These are phyloP conservation scores for Crithidia expoeki DNA, from an alignment of 208 protist genomes.

Conservation along the genomic window DNA sequence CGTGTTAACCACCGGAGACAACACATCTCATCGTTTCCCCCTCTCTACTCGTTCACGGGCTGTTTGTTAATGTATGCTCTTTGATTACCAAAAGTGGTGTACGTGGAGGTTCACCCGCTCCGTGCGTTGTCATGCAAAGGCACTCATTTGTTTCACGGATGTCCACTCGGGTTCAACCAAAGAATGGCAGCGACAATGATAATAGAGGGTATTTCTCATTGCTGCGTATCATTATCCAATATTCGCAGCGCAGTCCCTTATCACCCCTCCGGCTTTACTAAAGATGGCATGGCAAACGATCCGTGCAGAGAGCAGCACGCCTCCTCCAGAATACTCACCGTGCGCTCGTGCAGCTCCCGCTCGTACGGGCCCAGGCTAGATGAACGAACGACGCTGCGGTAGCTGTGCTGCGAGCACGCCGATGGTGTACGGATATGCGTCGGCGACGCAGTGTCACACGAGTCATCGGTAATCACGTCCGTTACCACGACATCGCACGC, in stretches of 20 bases:
- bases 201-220: too few relatives aligned
- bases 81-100: background rate
- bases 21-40: background rate
- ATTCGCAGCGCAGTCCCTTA: background rate
- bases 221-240: too few relatives aligned
- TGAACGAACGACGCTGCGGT: background rate
- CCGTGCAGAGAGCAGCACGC: constrained; percentile 33
- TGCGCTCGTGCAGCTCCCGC: constrained; percentile 33
- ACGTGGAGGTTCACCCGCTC: background rate
- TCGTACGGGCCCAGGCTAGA: constrained; percentile 5
- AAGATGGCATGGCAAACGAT: constrained; percentile 25
- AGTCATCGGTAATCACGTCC: constrained; percentile 2
- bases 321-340: constrained; percentile 30
- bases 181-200: too few relatives aligned
- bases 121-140: background rate
- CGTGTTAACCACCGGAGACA: too few relatives aligned
- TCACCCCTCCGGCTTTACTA: background rate
- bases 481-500: constrained; percentile 27
- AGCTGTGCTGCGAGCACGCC: constrained; percentile 11
- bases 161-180: too few relatives aligned
- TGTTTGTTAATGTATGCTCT: background rate
- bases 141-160: too few relatives aligned
- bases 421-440: constrained; percentile 20
- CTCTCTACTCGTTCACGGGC: background rate
- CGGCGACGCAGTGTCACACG: background rate